phyloP scores from a whole-genome alignment of 2,329 filamentous ascomycete species.

The Aspergillus luchuensis region DNA sequence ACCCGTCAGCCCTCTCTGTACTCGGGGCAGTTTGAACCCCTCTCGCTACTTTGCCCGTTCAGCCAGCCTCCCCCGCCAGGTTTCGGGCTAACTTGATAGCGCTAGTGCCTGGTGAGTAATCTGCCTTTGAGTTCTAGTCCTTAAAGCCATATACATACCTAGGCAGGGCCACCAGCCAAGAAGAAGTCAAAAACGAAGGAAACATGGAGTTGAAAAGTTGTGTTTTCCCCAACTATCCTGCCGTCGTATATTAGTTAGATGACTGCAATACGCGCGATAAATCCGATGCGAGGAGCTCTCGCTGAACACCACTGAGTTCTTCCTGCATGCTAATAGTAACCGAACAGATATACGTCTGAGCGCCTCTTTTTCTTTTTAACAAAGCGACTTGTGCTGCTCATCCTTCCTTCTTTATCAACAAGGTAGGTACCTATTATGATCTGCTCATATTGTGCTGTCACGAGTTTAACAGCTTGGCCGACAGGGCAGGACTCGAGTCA shows the following conservation, averaged over 20 bases:
- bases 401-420: neutral
- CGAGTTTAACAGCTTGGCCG: neutral
- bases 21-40: constrained; percentile 1
- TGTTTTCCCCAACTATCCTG: neutral
- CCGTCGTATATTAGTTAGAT: too few species aligned
- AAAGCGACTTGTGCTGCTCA: neutral
- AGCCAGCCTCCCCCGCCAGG: constrained; percentile 1
- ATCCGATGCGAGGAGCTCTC: neutral
- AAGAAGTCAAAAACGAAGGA: neutral
- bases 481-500: neutral
- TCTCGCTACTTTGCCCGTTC: constrained; percentile 1
- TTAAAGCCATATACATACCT: neutral
- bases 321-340: neutral
- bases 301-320: neutral
- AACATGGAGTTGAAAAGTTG: neutral
- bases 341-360: neutral
- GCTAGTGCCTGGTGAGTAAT: constrained; percentile 4
- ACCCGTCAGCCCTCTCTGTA: neutral
- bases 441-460: neutral
- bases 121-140: neutral
- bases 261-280: too few species aligned
- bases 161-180: neutral
- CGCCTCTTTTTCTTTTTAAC: too few species aligned
- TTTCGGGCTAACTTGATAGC: neutral
- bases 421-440: neutral